Evolutionary conservation across 495 filamentous ascomycete species (phyloP).

Genomic region (Penicillium waksmanii): DNA sequence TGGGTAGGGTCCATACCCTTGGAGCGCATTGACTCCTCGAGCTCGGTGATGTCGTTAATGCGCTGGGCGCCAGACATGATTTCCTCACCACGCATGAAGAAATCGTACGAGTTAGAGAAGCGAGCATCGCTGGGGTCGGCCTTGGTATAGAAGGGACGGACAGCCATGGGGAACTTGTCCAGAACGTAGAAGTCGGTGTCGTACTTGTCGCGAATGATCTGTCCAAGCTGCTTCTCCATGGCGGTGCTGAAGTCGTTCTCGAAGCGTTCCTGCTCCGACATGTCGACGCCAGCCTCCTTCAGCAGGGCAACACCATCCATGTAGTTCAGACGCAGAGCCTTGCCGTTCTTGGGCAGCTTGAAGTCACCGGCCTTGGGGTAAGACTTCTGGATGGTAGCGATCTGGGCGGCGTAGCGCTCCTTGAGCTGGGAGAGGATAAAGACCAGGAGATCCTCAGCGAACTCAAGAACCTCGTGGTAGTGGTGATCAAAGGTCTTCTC

Average conservation of each 20-base stretch:
- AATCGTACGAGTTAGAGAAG: constrained; percentile 85
- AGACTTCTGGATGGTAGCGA: constrained; percentile 66
- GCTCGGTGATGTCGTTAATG: constrained; percentile 71
- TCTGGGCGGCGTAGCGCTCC: constrained; percentile 65
- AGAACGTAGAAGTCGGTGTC: constrained; percentile 91
- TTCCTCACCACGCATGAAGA: constrained; percentile 93
- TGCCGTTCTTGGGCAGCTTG: constrained; percentile 64
- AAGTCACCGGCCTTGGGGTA: constrained; percentile 61
- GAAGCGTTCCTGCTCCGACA: constrained; percentile 78
- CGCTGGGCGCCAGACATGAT: constrained; percentile 88
- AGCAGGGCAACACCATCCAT: constrained; percentile 82
- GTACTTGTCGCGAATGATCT: constrained; percentile 81
- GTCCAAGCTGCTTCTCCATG: constrained; percentile 88
- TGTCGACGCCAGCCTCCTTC: constrained; percentile 76
- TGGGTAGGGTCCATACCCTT: constrained; percentile 76
- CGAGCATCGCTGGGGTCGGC: constrained; percentile 67
- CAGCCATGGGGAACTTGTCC: constrained; percentile 87
- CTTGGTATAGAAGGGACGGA: constrained; percentile 90
- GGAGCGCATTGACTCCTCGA: constrained; percentile 67
- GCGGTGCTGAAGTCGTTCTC: constrained; percentile 67
- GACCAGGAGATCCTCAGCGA: constrained; percentile 83
- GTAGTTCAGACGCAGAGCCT: constrained; percentile 82
- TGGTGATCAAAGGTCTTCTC: constrained; percentile 92
- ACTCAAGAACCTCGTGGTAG: constrained; percentile 83
- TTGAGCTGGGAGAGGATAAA: constrained; percentile 83